Evolutionary conservation across 139 green algal genomes (phyloP), one percentile per base, ranked within the genome.

Genomic region (Chlorella sp.): DNA sequence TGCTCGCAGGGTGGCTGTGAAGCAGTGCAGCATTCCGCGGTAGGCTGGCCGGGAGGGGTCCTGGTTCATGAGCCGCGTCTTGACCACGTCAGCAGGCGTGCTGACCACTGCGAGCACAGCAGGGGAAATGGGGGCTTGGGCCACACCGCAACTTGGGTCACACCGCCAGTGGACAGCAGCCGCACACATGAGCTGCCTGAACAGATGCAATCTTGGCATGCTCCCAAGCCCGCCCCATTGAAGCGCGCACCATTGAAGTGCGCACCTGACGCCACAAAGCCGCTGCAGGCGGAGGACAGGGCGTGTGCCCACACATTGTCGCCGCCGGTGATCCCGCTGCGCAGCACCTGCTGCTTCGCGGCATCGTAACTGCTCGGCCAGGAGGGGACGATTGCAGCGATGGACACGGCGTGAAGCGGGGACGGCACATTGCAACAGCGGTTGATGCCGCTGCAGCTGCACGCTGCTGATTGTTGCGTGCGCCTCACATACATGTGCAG

Each of bases 41-140:
- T 91, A 95, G 44, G 76, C 41, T 8, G 86, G 82, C 14, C 28
- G 38, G 9, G 28, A 34, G 16, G 82, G 69, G 44, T 83, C 89
- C 81, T 95, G 89, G 77, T 88, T 90, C 93, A 96, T 96, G 32
- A 96, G 87, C 19, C 93, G 86, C 16, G 93, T 94, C 85, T 96
- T 96, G n/a, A 95, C 64, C 2, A 84, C 79, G 44, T 84, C 79
- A 13, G 79, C 79, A 2, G 79, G 79, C 14, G 79, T 84, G 43
- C 43, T 67, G 24, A 84, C 64, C 32, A 84, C 79, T 76, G 77
- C 51, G 38, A 26, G 38, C 30, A 36, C n/a, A 22, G 54, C 74
- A 40, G 48, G 46, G 20, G 22, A 36, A 11, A 65, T 20, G 56
- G 65, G n/a, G n/a, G n/a, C n/a, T n/a, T n/a, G n/a, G n/a, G n/a